A percentile compares a stretch with the other conserved stretches of the same genome.
Conservation (phyloP, 345 rosid genomes). For the Moricandia moricandioides region DNA sequence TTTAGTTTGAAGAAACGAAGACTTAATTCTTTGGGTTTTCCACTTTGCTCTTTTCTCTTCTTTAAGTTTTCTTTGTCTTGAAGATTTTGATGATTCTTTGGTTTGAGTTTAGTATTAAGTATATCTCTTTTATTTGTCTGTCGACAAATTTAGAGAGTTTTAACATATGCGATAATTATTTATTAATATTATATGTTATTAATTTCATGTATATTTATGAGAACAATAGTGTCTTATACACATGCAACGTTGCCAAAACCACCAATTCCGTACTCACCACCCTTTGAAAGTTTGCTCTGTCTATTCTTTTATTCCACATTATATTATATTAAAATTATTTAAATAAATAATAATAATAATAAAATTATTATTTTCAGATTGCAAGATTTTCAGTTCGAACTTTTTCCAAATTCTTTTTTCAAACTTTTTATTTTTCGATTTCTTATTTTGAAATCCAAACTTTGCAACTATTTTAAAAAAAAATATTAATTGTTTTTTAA, state of each 20-base stretch:
- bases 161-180: neutral
- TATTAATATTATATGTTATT: neutral
- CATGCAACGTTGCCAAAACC: slow-evolving; percentile 7
- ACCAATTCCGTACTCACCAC: neutral
- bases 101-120: slow-evolving; percentile 10
- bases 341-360: too few species aligned
- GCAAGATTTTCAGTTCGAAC: too few species aligned
- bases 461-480: too few species aligned
- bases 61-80: slow-evolving; percentile 36
- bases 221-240: neutral
- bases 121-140: slow-evolving; percentile 10
- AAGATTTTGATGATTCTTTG: slow-evolving; percentile 36
- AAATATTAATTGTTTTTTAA: too few species aligned
- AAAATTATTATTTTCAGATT: too few species aligned
- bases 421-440: too few species aligned
- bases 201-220: neutral
- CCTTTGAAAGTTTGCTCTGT: neutral
- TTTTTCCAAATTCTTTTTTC: too few species aligned
- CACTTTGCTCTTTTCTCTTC: slow-evolving; percentile 29
- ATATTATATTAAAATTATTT: too few species aligned
- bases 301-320: neutral
- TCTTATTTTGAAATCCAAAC: too few species aligned
- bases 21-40: slow-evolving; percentile 36
- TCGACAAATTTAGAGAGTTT: slow-evolving; percentile 19
- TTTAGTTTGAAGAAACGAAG: slow-evolving; percentile 33